Percentiles rank a stretch among this genome's conserved stretches.
Evolutionary conservation across 2,329 filamentous ascomycete genomes (phyloP).

Genomic region (Trichoderma polysporum): DNA sequence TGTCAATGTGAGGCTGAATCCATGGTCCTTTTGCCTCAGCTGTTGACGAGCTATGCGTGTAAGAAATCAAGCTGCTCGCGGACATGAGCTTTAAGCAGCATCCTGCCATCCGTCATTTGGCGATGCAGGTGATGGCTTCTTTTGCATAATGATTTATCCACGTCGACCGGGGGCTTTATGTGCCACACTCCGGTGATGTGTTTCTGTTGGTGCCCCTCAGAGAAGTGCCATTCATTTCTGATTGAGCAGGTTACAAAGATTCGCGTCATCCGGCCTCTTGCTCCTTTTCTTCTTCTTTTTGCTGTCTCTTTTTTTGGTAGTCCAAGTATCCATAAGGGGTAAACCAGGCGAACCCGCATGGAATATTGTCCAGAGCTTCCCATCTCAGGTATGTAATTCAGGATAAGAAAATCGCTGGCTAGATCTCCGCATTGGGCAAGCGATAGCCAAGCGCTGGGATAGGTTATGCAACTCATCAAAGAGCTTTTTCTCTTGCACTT

Average conservation of each 20-base stretch:
- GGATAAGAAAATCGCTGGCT: not conserved
- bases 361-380: not conserved
- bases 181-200: not conserved
- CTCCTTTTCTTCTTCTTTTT: not conserved
- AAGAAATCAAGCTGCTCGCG: not conserved
- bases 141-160: not conserved
- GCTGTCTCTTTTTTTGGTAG: not conserved
- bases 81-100: not conserved
- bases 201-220: not conserved
- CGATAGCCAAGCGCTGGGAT: not conserved
- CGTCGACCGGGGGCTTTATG: not conserved
- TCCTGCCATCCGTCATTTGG: not conserved
- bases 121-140: not conserved
- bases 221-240: not conserved
- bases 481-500: not conserved
- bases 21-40: not conserved
- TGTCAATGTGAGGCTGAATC: conserved; percentile 19
- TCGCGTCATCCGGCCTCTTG: not conserved
- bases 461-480: not conserved
- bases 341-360: not conserved
- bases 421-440: not conserved
- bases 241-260: not conserved
- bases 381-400: not conserved
- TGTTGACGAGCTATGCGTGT: not conserved
- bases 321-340: not conserved